Base-by-base conservation (phyloP, 148 eudicot genomes). In the Cornus suecica region DNA sequence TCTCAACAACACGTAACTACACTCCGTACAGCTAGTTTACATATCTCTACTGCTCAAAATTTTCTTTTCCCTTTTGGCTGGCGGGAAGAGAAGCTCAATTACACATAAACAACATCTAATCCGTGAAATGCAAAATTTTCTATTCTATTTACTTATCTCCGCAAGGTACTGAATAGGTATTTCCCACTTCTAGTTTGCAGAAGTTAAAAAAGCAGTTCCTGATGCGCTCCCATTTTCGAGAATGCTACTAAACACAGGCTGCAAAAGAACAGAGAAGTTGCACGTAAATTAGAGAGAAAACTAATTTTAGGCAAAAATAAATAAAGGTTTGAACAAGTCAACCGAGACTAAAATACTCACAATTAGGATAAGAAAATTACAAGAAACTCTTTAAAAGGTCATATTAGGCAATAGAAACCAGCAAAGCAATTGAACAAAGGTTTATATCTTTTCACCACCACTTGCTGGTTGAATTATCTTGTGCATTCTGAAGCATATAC, bases 211-310 rank as follows among this genome's bases (percentile, higher is more conserved):
- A 15, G 84, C 75, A 68, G 83, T 68, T 77, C 80, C 90, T 31
- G 88, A 80, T 76, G 86, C 77, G 70, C 75, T 83, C 23, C 83
- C 89, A 72, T 77, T 80, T 30, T 85, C 79, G 65, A 92, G 88
- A 78, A 85, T 87, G 73, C 80, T 74, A 54, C 83, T 63, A 76
- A 87, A 82, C 71, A 77, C 69, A 3, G 90, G 83, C 94, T 92
- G 94, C 87, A 85, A 41, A 67, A 74, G 76, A 70, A 52, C 51
- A 73, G 69, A 71, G n/a, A 67, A 24, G 27, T 20, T 10, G 15
- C 5, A 64, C 15, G 9, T 28, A 65, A 34, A 64, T 23, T 62
- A 14, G 62, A 20, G 24, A 58, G 54, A 16, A 48, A 48, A 48
- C 18, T 11, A 37, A 37, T 37, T 6, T 6, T 10, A 0, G 22